Evolutionary conservation across 441 rosid genomes (phyloP).

Genomic region (Syzygium malaccense): DNA sequence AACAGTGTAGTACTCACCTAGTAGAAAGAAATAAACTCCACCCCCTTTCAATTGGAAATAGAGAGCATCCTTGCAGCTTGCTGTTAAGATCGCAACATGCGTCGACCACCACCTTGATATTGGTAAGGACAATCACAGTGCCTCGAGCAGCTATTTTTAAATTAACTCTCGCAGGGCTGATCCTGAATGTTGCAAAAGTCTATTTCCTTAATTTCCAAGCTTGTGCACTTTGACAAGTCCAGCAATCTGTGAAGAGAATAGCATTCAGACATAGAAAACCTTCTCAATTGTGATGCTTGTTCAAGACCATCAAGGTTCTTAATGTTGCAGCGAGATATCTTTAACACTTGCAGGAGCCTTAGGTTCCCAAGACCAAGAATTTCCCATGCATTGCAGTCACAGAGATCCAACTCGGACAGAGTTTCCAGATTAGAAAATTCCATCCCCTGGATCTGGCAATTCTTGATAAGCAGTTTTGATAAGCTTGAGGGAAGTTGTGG

Average conservation of each 20-base stretch:
- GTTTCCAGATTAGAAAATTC: neutral
- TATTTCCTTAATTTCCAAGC: neutral
- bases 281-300: neutral
- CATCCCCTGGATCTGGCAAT: neutral
- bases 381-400: neutral
- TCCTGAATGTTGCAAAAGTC: neutral
- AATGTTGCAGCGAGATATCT: neutral
- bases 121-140: neutral
- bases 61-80: neutral
- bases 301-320: neutral
- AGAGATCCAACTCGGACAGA: neutral
- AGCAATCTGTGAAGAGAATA: neutral
- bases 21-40: neutral
- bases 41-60: neutral
- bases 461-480: neutral
- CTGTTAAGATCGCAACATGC: neutral
- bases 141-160: neutral
- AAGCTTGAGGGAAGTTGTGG: neutral
- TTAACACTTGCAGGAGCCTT: neutral
- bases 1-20: neutral
- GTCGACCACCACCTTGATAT: neutral
- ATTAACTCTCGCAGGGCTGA: neutral
- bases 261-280: neutral
- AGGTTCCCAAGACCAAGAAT: neutral
- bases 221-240: neutral